Evolutionary conservation across 257 asterid species (phyloP).

Genomic region (Fraxinus americana): DNA sequence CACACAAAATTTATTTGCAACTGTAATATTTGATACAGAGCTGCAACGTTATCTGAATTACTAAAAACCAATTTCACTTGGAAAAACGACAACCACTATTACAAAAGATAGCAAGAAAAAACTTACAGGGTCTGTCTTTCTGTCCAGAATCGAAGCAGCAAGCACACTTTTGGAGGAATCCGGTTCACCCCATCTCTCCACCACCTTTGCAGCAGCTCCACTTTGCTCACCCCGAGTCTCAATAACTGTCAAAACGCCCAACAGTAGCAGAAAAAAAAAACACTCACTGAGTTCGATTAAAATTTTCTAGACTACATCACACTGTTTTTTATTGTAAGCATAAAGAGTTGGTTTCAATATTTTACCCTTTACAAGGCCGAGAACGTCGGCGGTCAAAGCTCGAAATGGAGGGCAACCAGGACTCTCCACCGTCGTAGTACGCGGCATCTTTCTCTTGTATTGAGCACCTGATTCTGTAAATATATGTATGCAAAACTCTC

Average conservation of each 20-base stretch:
- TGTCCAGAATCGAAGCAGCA: slow-evolving; percentile 66
- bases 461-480: background rate
- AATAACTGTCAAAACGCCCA: slow-evolving; percentile 46
- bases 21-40: background rate
- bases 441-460: slow-evolving; percentile 56
- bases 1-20: background rate
- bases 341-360: background rate
- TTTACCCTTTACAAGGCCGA: slow-evolving; percentile 86
- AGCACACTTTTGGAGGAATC: slow-evolving; percentile 68
- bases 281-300: background rate
- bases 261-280: background rate
- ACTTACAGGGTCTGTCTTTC: slow-evolving; percentile 79
- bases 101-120: slow-evolving; percentile 1
- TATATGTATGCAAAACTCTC: background rate
- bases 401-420: slow-evolving; percentile 87
- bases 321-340: background rate
- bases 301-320: background rate
- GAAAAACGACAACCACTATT: background rate
- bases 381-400: slow-evolving; percentile 73
- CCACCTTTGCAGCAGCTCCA: slow-evolving; percentile 63
- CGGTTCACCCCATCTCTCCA: slow-evolving; percentile 90
- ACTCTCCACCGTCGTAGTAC: slow-evolving; percentile 69
- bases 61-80: background rate
- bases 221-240: slow-evolving; percentile 57
- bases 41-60: background rate